Evolutionary conservation across 1,139 yeast species (phyloP).

Genomic region (Ogataea hybrid): DNA sequence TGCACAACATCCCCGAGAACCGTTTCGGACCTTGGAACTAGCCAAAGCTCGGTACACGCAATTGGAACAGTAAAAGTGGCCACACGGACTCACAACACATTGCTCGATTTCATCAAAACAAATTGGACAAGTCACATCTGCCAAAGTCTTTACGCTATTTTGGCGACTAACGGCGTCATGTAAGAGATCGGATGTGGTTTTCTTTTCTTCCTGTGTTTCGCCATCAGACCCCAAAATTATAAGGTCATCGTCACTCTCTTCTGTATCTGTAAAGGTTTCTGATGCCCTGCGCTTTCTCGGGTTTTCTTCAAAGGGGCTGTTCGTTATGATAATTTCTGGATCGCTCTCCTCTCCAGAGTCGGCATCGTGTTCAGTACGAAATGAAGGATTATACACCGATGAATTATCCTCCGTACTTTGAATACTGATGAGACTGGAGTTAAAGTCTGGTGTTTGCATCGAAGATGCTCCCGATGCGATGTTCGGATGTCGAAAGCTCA

Average conservation of each 20-base stretch:
- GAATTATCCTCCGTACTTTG: conserved; percentile 4
- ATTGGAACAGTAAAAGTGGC: conserved; percentile 51
- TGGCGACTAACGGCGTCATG: conserved; percentile 18
- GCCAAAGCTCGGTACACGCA: conserved; percentile 51
- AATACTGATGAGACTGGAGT: conserved; percentile 3
- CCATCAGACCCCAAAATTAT: conserved; percentile 29
- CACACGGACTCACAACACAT: conserved; percentile 50
- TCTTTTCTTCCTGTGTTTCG: conserved; percentile 22
- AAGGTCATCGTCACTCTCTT: conserved; percentile 20
- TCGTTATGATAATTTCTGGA: conserved; percentile 6
- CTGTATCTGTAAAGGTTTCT: conserved; percentile 13
- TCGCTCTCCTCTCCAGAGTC: conserved; percentile 5
- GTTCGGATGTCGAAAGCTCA: conserved; percentile 18
- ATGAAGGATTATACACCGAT: conserved; percentile 6
- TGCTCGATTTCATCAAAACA: conserved; percentile 50
- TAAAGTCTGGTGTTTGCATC: neutral
- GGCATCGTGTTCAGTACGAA: conserved; percentile 7
- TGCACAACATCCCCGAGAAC: conserved; percentile 44
- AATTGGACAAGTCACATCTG: conserved; percentile 45
- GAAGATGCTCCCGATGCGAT: conserved; percentile 13
- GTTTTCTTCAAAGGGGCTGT: conserved; percentile 5
- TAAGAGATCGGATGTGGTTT: conserved; percentile 25
- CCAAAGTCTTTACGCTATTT: conserved; percentile 24
- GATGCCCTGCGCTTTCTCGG: conserved; percentile 1
- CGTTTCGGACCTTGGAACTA: conserved; percentile 33